Evolutionary conservation across 2,329 filamentous ascomycete genomes (phyloP).

Genomic region (Raffaelea albimanens): DNA sequence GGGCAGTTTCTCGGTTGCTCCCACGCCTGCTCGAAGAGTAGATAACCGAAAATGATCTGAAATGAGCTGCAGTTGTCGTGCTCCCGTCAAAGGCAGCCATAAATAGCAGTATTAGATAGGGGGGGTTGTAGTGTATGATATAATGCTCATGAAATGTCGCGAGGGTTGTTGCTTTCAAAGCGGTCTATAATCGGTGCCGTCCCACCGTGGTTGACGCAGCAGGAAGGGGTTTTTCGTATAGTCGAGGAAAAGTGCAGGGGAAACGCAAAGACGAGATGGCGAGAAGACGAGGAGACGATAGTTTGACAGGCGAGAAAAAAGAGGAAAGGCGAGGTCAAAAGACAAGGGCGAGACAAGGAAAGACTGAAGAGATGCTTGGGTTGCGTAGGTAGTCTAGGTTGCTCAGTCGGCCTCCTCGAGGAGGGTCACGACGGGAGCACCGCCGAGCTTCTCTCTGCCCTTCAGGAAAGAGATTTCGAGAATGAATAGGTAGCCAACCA

Average conservation of each 20-base stretch:
- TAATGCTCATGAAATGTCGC: not conserved
- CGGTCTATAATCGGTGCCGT: no score
- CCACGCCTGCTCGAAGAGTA: no score
- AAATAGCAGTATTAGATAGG: not conserved
- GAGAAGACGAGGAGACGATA: no score
- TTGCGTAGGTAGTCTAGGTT: not conserved
- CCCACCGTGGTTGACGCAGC: no score
- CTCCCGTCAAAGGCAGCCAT: not conserved
- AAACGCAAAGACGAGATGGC: no score
- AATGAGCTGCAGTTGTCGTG: not conserved
- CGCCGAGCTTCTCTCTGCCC: slow-evolving; percentile 79
- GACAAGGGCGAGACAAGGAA: not conserved
- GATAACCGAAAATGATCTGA: no score
- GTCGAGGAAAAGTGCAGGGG: no score
- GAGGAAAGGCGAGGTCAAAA: not conserved
- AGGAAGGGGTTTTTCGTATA: no score
- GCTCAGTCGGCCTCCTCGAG: slow-evolving; percentile 38
- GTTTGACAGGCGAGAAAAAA: no score
- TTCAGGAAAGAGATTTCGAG: slow-evolving; percentile 92
- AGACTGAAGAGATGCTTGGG: not conserved
- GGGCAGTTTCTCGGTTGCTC: no score
- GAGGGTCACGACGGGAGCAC: slow-evolving; percentile 69
- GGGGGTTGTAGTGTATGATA: not conserved
- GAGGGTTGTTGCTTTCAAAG: not conserved
- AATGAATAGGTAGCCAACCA: slow-evolving; percentile 88